Evolutionary conservation across 495 filamentous ascomycete genomes (phyloP).

Genomic region (Hyaloscypha variabilis): DNA sequence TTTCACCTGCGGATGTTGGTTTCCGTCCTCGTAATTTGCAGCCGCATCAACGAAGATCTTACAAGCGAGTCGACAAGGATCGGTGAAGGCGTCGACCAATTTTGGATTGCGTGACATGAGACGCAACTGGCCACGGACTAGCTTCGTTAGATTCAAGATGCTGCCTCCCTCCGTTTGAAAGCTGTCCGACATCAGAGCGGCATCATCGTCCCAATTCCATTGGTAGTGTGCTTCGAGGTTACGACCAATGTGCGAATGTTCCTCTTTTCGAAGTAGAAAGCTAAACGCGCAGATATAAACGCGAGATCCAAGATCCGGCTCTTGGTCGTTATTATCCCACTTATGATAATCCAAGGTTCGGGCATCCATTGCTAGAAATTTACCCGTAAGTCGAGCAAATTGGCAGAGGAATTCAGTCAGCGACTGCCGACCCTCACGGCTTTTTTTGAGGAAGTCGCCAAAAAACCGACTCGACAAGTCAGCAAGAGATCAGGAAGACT

Average conservation of each 20-base stretch:
- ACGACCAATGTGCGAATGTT: conserved; percentile 29
- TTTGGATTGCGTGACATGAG: conserved; percentile 43
- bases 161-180: conserved; percentile 35
- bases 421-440: conserved; percentile 14
- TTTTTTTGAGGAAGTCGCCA: conserved; percentile 27
- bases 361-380: conserved; percentile 35
- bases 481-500: conserved; percentile 1
- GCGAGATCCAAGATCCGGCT: conserved; percentile 35
- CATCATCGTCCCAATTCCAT: conserved; percentile 37
- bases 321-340: conserved; percentile 24
- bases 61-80: conserved; percentile 37
- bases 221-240: conserved; percentile 34
- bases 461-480: conserved; percentile 29
- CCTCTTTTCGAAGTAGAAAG: conserved; percentile 36
- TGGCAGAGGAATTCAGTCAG: conserved; percentile 30
- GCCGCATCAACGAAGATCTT: conserved; percentile 36
- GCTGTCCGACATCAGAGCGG: conserved; percentile 30
- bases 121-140: conserved; percentile 37
- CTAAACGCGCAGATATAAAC: conserved; percentile 35
- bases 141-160: conserved; percentile 24
- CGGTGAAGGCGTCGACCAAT: conserved; percentile 44
- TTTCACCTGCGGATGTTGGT: conserved; percentile 16
- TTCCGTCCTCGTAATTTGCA: conserved; percentile 15
- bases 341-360: conserved; percentile 33
- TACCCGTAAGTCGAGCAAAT: conserved; percentile 30